A percentile compares a stretch with the other conserved stretches of the same genome.
These are phyloP conservation scores for Eimeria mitis DNA, from an alignment of 169 alveolate species.

Conservation along the genomic window DNA sequence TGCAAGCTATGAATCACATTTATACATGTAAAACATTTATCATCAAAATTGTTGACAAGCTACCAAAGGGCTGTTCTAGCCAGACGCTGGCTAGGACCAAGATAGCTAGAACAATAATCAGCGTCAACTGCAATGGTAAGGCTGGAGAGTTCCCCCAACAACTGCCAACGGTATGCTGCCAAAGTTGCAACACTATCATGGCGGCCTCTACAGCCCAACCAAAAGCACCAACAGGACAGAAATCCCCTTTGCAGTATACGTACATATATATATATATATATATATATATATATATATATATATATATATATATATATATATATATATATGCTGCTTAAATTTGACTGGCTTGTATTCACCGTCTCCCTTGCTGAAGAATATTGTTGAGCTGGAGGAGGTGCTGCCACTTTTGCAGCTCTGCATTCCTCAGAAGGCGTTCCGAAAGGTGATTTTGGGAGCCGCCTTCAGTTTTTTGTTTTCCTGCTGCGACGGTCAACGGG, in stretches of 20 bases:
- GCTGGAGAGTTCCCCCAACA: background rate
- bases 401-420: slow-evolving; percentile 51
- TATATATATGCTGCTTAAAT: no score
- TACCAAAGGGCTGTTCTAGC: no score
- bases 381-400: slow-evolving; percentile 21
- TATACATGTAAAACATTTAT: no score
- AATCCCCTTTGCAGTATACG: no score
- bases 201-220: background rate
- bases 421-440: background rate
- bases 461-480: background rate
- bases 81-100: background rate
- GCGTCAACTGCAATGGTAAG: background rate
- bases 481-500: background rate
- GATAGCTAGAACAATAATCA: background rate
- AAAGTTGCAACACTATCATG: background rate
- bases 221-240: background rate
- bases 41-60: no score
- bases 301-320: no score
- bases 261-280: no score
- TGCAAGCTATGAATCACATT: no score
- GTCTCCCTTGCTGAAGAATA: background rate
- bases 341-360: background rate
- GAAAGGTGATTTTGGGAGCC: background rate
- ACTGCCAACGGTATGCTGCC: background rate
- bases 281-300: no score